Conservation (phyloP, 768 basidiomycete genomes). For the Agrocybe chaxingu region DNA sequence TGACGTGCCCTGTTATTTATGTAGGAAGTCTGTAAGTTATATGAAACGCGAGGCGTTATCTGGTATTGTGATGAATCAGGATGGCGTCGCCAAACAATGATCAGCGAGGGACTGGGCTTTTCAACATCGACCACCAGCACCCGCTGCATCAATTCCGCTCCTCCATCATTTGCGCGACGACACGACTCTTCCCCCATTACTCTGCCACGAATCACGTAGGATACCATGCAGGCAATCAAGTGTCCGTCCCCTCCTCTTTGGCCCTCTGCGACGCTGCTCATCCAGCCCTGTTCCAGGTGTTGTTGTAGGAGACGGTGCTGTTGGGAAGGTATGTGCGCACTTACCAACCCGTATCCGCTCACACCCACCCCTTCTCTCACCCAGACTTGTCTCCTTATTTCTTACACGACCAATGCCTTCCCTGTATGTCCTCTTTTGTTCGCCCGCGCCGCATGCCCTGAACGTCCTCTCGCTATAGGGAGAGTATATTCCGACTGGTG, state of each 20-base stretch:
- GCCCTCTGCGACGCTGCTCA: constrained; percentile 24
- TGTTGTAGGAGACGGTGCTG: constrained; percentile 98
- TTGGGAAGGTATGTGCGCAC: constrained; percentile 76
- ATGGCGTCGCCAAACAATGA: constrained; percentile 25
- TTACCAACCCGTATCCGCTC: constrained; percentile 7
- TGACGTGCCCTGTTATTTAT: too few relatives aligned
- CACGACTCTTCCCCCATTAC: constrained; percentile 15
- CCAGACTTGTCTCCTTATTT: constrained; percentile 97
- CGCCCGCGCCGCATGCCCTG: constrained; percentile 8
- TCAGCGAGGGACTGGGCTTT: constrained; percentile 14
- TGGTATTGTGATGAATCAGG: constrained; percentile 14
- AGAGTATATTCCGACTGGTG: constrained; percentile 96
- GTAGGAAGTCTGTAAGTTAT: constrained; percentile 4
- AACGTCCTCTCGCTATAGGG: constrained; percentile 49
- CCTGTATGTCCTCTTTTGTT: constrained; percentile 55
- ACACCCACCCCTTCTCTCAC: constrained; percentile 13
- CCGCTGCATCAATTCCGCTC: constrained; percentile 17
- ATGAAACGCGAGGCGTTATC: neutral
- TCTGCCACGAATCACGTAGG: constrained; percentile 17
- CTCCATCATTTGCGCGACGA: constrained; percentile 21
- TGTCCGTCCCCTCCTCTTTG: constrained; percentile 45
- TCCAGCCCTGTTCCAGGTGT: constrained; percentile 61
- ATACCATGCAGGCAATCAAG: constrained; percentile 87
- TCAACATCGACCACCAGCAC: constrained; percentile 24
- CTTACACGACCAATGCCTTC: constrained; percentile 98